phyloP scores from a whole-genome alignment of 129 eudicot genomes.

The Glebionis coronaria region DNA sequence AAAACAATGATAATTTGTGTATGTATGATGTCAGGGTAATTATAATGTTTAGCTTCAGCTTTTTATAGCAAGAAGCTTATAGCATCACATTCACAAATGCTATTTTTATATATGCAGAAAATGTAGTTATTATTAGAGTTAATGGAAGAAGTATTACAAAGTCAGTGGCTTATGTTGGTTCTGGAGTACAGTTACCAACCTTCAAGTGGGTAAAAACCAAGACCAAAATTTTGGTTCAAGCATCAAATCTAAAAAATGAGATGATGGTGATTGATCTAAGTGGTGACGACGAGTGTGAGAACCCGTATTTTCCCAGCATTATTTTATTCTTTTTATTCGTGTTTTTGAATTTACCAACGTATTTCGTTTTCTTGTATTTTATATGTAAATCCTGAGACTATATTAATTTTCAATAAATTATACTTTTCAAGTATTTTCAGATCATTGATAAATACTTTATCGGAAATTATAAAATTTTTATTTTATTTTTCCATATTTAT shows the following conservation, averaged over 20 bases:
- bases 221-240: slow-evolving; percentile 10
- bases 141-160: slow-evolving; percentile 11
- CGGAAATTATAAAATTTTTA: too few species aligned
- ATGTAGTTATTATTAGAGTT: slow-evolving; percentile 4
- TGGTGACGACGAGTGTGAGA: slow-evolving; percentile 72
- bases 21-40: neutral
- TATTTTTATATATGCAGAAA: slow-evolving; percentile 16
- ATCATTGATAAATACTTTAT: too few species aligned
- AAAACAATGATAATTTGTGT: too few species aligned
- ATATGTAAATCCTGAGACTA: too few species aligned
- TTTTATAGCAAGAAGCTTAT: neutral
- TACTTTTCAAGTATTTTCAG: too few species aligned
- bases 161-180: slow-evolving; percentile 17
- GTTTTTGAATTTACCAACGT: too few species aligned
- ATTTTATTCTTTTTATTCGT: too few species aligned
- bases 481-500: too few species aligned
- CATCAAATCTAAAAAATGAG: neutral
- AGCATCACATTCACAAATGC: neutral
- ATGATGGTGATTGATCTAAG: slow-evolving; percentile 58
- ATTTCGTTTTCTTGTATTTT: too few species aligned
- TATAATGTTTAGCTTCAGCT: neutral
- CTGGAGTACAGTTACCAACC: slow-evolving; percentile 14
- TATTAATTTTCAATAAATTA: too few species aligned
- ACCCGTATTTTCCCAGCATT: too few species aligned
- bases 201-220: slow-evolving; percentile 10